These are phyloP conservation scores for Staphylotrichum longicolle DNA, from an alignment of 495 filamentous ascomycete genomes.

Conservation along the genomic window DNA sequence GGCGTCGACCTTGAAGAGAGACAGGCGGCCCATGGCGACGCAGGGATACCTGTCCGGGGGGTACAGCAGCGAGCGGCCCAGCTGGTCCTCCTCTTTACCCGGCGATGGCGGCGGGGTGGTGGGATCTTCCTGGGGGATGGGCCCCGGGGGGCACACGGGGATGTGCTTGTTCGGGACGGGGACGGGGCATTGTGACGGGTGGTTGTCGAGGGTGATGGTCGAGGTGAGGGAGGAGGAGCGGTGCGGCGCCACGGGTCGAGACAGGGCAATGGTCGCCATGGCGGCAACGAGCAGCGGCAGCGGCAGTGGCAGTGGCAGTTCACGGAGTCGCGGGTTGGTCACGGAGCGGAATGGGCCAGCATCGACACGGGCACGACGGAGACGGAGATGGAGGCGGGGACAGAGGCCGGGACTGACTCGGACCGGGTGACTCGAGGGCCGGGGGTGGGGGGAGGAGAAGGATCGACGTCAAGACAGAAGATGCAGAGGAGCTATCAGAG, in stretches of 20 bases:
- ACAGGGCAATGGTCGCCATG: slow-evolving; percentile 55
- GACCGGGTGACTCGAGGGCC: background rate
- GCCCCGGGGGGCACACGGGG: slow-evolving; percentile 77
- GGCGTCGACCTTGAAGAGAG: slow-evolving; percentile 71
- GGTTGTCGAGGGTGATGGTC: slow-evolving; percentile 50
- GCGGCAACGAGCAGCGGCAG: background rate
- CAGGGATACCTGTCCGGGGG: slow-evolving; percentile 63
- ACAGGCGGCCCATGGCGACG: slow-evolving; percentile 54
- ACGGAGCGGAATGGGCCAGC: background rate
- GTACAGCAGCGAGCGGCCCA: slow-evolving; percentile 64
- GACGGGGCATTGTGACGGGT: slow-evolving; percentile 41
- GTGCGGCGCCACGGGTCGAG: slow-evolving; percentile 49
- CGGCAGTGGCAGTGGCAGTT: background rate
- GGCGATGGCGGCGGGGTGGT: slow-evolving; percentile 68
- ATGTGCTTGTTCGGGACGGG: slow-evolving; percentile 90
- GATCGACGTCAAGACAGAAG: background rate
- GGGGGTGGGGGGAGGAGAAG: no score
- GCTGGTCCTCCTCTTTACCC: slow-evolving; percentile 47
- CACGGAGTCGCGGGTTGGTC: background rate
- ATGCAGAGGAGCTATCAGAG: background rate
- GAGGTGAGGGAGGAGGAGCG: slow-evolving; percentile 49
- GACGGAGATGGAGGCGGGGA: background rate
- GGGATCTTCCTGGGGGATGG: slow-evolving; percentile 57
- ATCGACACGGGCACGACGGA: background rate
- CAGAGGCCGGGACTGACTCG: background rate